phyloP scores from a whole-genome alignment of 2,329 filamentous ascomycete species.

The Stagonosporopsis chrysanthemi region DNA sequence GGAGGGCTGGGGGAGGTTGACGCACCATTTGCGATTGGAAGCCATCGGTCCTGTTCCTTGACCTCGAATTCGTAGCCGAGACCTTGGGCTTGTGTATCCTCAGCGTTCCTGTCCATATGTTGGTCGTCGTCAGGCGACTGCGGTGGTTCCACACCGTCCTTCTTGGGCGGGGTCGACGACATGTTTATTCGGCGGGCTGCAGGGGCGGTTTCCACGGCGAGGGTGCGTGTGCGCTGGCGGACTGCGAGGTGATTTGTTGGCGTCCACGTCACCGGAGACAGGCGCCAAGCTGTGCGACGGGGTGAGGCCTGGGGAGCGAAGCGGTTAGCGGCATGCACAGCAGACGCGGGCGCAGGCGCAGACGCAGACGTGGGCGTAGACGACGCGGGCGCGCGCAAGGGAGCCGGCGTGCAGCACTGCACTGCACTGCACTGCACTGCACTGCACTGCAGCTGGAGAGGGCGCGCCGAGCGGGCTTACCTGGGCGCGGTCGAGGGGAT shows the following conservation, averaged over 20 bases:
- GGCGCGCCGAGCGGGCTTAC: no score
- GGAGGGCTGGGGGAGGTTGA: slow-evolving; percentile 49
- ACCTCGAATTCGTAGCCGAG: slow-evolving; percentile 94
- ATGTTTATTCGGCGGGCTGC: slow-evolving; percentile 78
- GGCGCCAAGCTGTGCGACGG: slow-evolving; percentile 45
- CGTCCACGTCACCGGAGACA: slow-evolving; percentile 49
- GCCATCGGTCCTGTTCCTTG: slow-evolving; percentile 99
- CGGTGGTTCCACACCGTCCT: slow-evolving; percentile 85
- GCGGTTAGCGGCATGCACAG: background rate
- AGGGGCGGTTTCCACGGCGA: slow-evolving; percentile 47
- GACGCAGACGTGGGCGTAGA: background rate
- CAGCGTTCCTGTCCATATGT: slow-evolving; percentile 85
- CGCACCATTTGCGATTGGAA: slow-evolving; percentile 99
- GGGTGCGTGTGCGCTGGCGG: slow-evolving; percentile 58
- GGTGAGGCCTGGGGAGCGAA: background rate
- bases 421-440: no score
- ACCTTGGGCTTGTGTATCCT: slow-evolving; percentile 77
- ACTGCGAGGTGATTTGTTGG: slow-evolving; percentile 47
- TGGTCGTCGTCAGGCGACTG: slow-evolving; percentile 93
- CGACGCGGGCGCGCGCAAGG: no score
- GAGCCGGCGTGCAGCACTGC: no score
- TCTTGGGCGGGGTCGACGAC: slow-evolving; percentile 93
- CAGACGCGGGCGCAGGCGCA: background rate
- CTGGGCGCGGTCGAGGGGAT: no score
- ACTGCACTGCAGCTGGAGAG: no score